A percentile compares a stretch with the other conserved stretches of the same genome.
Conservation (phyloP, 1,284 basidiomycete species). For the Irpex sp. region DNA sequence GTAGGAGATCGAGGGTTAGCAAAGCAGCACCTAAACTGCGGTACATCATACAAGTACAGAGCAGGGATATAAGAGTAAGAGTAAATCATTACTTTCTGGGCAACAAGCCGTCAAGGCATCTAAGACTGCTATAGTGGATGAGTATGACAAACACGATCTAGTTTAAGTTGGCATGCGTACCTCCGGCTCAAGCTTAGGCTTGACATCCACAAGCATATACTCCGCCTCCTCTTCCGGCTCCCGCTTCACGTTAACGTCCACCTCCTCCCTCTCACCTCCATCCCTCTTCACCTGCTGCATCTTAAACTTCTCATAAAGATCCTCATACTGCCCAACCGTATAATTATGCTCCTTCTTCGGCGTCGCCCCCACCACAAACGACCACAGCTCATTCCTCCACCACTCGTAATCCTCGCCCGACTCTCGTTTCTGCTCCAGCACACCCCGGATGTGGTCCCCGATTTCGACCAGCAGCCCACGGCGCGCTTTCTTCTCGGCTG, state of each 20-base stretch:
- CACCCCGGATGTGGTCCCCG: neutral
- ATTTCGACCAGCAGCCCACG: neutral
- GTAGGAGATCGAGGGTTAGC: too few relatives aligned
- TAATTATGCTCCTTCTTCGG: neutral
- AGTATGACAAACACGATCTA: too few relatives aligned
- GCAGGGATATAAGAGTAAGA: too few relatives aligned
- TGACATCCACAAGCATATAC: neutral
- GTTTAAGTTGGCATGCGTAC: neutral
- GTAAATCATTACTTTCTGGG: too few relatives aligned
- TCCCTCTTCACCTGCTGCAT: neutral
- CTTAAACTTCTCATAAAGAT: neutral
- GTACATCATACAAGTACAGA: too few relatives aligned
- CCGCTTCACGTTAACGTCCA: neutral
- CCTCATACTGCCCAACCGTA: neutral
- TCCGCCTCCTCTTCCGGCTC: neutral
- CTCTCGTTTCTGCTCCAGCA: neutral
- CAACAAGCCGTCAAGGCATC: too few relatives aligned
- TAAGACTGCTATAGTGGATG: too few relatives aligned
- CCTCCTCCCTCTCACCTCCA: neutral
- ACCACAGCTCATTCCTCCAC: constrained; percentile 2
- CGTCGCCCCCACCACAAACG: neutral
- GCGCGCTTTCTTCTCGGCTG: neutral
- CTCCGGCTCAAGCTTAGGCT: neutral
- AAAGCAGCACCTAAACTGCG: too few relatives aligned
- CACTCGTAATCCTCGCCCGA: neutral